Evolutionary conservation across 305 asterid species (phyloP).

Genomic region (Ajuga reptans): DNA sequence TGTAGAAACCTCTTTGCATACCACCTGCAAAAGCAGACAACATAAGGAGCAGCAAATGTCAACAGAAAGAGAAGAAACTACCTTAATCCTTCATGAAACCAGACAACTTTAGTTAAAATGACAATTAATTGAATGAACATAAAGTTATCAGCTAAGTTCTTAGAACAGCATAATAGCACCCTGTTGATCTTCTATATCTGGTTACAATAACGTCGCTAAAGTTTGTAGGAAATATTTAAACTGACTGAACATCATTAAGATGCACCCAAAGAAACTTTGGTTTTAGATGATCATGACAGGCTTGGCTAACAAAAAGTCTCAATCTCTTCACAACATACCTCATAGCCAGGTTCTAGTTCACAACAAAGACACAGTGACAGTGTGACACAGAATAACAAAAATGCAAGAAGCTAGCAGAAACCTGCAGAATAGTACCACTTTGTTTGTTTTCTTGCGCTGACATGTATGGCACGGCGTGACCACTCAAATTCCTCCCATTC

Average conservation of each 20-base stretch:
- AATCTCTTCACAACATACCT: background rate
- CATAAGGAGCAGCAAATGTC: background rate
- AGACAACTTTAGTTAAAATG: background rate
- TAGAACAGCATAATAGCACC: background rate
- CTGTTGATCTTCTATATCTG: background rate
- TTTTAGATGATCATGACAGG: background rate
- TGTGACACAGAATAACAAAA: background rate
- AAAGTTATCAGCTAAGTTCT: background rate
- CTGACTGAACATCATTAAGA: background rate
- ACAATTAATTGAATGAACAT: background rate
- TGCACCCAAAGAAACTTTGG: background rate
- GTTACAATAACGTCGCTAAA: background rate
- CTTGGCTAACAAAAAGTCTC: background rate
- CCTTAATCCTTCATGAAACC: background rate
- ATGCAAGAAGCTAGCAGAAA: background rate
- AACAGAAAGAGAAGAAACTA: background rate
- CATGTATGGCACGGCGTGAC: conserved; percentile 62
- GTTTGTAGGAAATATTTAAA: background rate
- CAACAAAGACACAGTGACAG: conserved; percentile 9
- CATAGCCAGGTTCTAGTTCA: conserved; percentile 3
- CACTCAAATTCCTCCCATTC: conserved; percentile 87
- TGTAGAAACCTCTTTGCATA: conserved; percentile 93
- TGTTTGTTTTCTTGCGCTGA: conserved; percentile 72
- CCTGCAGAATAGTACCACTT: conserved; percentile 47
- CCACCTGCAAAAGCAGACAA: conserved; percentile 54